A percentile compares a stretch with the other conserved stretches of the same genome.
Evolutionary conservation across 164 flowering plant species (phyloP).

Genomic region (Stephania japonica): DNA sequence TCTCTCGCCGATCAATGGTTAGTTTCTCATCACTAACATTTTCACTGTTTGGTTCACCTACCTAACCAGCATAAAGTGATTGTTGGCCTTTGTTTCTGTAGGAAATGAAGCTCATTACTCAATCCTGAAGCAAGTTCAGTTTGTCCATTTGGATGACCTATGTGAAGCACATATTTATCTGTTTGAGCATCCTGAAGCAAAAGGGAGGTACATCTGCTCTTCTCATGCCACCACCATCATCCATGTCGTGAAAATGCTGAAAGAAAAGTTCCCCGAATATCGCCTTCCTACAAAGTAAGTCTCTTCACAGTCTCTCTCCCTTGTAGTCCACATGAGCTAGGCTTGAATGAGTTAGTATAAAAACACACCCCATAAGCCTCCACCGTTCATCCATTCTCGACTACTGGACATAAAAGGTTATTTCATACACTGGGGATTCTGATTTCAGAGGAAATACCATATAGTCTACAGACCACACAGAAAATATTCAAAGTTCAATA

Average conservation of each 20-base stretch:
- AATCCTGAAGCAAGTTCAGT: conserved; percentile 11
- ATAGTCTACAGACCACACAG: not conserved
- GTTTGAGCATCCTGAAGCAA: conserved; percentile 22
- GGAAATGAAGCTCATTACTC: conserved; percentile 12
- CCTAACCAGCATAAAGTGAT: too few relatives aligned
- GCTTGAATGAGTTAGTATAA: too few relatives aligned
- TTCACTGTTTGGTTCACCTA: too few relatives aligned
- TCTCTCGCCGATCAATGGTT: conserved; percentile 21
- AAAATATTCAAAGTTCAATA: not conserved
- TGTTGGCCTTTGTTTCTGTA: not conserved
- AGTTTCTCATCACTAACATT: not conserved
- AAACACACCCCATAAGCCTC: too few relatives aligned
- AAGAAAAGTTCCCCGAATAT: conserved; percentile 8
- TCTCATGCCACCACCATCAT: conserved; percentile 10
- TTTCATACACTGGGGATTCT: not conserved
- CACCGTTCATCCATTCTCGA: not conserved
- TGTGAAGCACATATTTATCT: conserved; percentile 18
- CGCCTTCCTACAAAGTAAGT: conserved; percentile 16
- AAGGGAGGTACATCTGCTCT: conserved; percentile 23
- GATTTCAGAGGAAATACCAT: not conserved
- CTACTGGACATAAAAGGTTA: not conserved
- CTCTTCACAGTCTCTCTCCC: not conserved
- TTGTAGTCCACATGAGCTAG: not conserved
- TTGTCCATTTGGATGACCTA: conserved; percentile 19
- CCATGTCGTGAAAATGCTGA: conserved; percentile 11